phyloP scores from a whole-genome alignment of 2,329 filamentous ascomycete genomes.

The Helotiales sp. region DNA sequence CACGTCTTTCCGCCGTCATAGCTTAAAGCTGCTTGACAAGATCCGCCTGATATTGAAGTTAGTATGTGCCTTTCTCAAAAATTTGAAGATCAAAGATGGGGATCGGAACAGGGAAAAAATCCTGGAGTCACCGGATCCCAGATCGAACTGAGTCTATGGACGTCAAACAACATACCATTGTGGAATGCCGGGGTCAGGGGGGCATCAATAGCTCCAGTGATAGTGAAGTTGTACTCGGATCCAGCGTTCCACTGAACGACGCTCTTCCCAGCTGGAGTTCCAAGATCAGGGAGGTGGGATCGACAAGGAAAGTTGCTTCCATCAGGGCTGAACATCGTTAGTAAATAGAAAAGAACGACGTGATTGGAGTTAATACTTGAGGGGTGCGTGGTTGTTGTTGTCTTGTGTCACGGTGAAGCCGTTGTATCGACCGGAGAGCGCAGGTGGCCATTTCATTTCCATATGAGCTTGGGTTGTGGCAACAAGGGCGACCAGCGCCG shows the following conservation, averaged over 20 bases:
- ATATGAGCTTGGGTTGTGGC: conserved; percentile 30
- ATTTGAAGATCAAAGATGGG: too few species aligned
- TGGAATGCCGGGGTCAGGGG: conserved; percentile 46
- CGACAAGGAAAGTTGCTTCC: conserved; percentile 35
- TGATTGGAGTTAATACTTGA: neutral
- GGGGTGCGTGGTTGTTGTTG: conserved; percentile 21
- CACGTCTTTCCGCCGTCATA: conserved; percentile 63
- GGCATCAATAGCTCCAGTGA: conserved; percentile 48
- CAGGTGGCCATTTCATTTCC: conserved; percentile 30
- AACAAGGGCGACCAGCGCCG: conserved; percentile 17
- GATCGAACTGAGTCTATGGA: too few species aligned
- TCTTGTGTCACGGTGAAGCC: conserved; percentile 8
- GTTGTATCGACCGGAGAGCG: conserved; percentile 29
- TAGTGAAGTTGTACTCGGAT: conserved; percentile 54
- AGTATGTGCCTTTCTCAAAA: too few species aligned
- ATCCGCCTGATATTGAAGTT: too few species aligned
- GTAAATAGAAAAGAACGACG: conserved; percentile 19
- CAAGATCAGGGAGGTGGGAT: conserved; percentile 28
- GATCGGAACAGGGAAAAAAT: too few species aligned
- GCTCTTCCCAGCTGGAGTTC: conserved; percentile 40
- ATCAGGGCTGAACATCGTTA: neutral
- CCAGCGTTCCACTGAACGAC: conserved; percentile 58
- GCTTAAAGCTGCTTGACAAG: conserved; percentile 64
- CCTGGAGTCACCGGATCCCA: too few species aligned
- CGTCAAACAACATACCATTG: too few species aligned